Conservation (phyloP, 768 basidiomycete species). For the Panellus pusillus region DNA sequence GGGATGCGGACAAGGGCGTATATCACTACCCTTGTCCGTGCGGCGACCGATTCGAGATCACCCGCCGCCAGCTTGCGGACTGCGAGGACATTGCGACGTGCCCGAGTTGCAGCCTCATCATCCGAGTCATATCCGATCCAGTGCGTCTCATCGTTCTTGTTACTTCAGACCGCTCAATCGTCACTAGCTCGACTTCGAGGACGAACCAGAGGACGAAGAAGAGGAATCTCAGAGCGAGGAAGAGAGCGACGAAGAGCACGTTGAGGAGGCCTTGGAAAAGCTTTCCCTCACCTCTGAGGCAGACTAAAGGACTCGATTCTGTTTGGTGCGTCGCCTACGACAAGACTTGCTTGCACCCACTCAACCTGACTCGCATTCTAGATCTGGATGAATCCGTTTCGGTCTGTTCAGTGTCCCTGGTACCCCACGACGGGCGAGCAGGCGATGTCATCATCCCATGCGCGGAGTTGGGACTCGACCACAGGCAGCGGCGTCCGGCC, state of each 20-base stretch:
- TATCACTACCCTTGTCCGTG: slow-evolving; percentile 98
- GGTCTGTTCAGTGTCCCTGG: too few species aligned
- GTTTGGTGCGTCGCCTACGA: too few species aligned
- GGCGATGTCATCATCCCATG: too few species aligned
- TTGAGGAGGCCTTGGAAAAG: slow-evolving; percentile 69
- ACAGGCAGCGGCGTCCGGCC: too few species aligned
- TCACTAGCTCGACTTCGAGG: slow-evolving; percentile 78
- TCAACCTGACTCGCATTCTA: too few species aligned
- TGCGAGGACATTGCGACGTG: slow-evolving; percentile 95
- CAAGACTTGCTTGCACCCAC: too few species aligned
- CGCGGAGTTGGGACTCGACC: too few species aligned
- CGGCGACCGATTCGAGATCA: slow-evolving; percentile 97
- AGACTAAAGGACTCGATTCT: not conserved
- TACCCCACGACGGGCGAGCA: too few species aligned
- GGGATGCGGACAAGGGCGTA: slow-evolving; percentile 79
- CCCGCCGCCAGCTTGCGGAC: slow-evolving; percentile 76
- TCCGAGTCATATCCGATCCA: slow-evolving; percentile 92
- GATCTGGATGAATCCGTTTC: too few species aligned
- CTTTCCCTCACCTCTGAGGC: slow-evolving; percentile 47
- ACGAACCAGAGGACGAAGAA: slow-evolving; percentile 56
- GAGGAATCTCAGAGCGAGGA: slow-evolving; percentile 39
- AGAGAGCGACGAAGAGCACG: slow-evolving; percentile 43
- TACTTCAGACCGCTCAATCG: slow-evolving; percentile 7
- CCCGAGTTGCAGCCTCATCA: slow-evolving; percentile 92
- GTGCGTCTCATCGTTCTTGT: slow-evolving; percentile 48